Conservation (phyloP, 2,329 filamentous ascomycete genomes). For the Taxawa tesnikishii region DNA sequence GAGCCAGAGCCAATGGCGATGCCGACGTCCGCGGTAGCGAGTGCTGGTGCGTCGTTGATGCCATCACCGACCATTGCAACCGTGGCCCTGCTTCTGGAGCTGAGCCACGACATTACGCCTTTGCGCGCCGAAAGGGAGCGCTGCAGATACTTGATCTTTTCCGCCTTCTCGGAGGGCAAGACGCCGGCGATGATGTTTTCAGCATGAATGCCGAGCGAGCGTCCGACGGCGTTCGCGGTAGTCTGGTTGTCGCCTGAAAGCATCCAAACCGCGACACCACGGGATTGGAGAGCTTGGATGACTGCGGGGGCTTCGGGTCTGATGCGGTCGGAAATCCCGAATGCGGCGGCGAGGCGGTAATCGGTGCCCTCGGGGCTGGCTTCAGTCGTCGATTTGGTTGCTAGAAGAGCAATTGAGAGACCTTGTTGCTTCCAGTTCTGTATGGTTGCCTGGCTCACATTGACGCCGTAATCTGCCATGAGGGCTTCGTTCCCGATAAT, state of each 20-base stretch:
- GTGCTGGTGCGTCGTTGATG: constrained; percentile 73
- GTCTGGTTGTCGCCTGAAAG: constrained; percentile 80
- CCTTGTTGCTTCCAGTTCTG: constrained; percentile 28
- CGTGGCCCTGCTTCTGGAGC: constrained; percentile 31
- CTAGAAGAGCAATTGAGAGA: constrained; percentile 28
- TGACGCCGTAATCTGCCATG: constrained; percentile 35
- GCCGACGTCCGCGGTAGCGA: constrained; percentile 68
- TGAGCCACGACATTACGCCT: not conserved
- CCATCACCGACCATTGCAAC: constrained; percentile 81
- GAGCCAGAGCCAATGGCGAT: constrained; percentile 73
- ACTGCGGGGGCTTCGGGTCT: constrained; percentile 50
- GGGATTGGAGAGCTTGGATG: constrained; percentile 43
- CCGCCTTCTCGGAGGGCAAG: constrained; percentile 69
- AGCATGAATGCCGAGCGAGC: constrained; percentile 58
- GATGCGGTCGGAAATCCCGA: constrained; percentile 72
- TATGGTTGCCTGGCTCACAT: constrained; percentile 13
- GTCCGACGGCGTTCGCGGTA: constrained; percentile 71
- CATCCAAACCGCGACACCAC: constrained; percentile 74
- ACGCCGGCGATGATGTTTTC: constrained; percentile 77
- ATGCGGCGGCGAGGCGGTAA: constrained; percentile 46
- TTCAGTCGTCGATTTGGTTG: constrained; percentile 11
- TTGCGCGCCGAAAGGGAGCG: constrained; percentile 8
- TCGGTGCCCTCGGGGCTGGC: constrained; percentile 1
- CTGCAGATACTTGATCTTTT: constrained; percentile 47
- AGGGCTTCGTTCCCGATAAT: constrained; percentile 63